Conservation (phyloP, 192 early-diverging fungal species). For the Chytriomyces confervae region DNA sequence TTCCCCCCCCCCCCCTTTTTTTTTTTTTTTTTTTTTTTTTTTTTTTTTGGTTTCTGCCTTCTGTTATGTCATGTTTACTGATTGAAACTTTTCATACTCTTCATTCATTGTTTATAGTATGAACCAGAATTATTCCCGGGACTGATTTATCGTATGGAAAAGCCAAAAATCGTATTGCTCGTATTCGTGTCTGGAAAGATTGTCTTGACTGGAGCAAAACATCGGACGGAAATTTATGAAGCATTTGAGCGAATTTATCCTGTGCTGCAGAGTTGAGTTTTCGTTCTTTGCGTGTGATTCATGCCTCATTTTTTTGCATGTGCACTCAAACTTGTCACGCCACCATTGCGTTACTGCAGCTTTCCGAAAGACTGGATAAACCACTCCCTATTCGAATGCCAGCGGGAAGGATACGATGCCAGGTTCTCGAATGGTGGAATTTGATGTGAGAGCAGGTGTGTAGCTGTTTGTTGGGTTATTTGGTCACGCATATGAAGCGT, state of each 20-base stretch:
- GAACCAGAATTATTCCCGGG: constrained; percentile 99
- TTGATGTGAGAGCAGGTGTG: no score
- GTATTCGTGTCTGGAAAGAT: constrained; percentile 99
- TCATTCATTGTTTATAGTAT: constrained; percentile 61
- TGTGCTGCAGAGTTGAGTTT: constrained; percentile 67
- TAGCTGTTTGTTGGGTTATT: no score
- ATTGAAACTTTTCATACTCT: background rate
- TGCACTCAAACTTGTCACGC: background rate
- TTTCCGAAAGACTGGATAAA: constrained; percentile 17
- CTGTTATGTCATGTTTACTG: background rate
- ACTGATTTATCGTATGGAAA: constrained; percentile 98
- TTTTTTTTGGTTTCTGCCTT: background rate
- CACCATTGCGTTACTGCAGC: background rate
- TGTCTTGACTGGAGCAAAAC: constrained; percentile 99
- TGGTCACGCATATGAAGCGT: no score
- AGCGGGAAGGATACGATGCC: no score
- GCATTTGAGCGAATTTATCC: constrained; percentile 99
- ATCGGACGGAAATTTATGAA: constrained; percentile 85
- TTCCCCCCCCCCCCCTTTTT: no score
- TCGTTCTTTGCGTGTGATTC: background rate
- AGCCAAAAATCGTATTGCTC: constrained; percentile 97
- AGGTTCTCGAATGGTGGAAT: no score
- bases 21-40: background rate
- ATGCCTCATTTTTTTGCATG: background rate
- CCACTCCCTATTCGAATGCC: no score